Evolutionary conservation across 164 flowering plant genomes (phyloP), one percentile per base, ranked within the genome.

Genomic region (Kingdonia uniflora): DNA sequence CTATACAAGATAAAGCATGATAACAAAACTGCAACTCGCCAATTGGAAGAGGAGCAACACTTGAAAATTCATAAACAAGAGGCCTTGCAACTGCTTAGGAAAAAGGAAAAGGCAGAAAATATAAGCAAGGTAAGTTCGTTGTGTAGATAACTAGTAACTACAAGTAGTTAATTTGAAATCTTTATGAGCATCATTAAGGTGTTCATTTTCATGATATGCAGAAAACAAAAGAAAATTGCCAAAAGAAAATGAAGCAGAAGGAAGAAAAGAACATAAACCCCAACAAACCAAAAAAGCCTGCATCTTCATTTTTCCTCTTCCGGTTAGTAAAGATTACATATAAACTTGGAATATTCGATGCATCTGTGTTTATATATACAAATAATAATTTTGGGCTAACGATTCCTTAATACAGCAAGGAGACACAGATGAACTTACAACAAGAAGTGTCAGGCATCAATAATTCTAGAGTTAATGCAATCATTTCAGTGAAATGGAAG

Each of bases 401-500:
- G 22, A 33, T 48, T 13, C n/a, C 6, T 44, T n/a, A 16, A 39
- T 58, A 56, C 73, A 84, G 96, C 81, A 85, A 78, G 42, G 95
- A 85, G 64, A 59, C 78, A 20, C 84, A 94, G 75, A 80, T 79
- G 67, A 68, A 37, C 55, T 55, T 92, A 46, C 1, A 42, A 61
- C 73, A 80, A 64, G 90, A 83, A 65, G 57, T 79, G 24, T 77
- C 80, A 11, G 94, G 74, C 22, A 68, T 74, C 52, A 84, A 70
- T 69, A 78, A 70, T 49, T 68, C 88, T 3, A 77, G 85, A 12
- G 53, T 87, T 1, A 79, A 37, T 62, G 88, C 95, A 26, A 68
- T 84, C 55, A 73, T 92, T 47, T 84, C 96, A 15, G 76, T 92
- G 55, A 85, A 82, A 61, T 92, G 98, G 98, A 85, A 85, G 90